Evolutionary conservation across 768 basidiomycete species (phyloP), one percentile per base, ranked within the genome.

Genomic region (Termitomyces sp.): DNA sequence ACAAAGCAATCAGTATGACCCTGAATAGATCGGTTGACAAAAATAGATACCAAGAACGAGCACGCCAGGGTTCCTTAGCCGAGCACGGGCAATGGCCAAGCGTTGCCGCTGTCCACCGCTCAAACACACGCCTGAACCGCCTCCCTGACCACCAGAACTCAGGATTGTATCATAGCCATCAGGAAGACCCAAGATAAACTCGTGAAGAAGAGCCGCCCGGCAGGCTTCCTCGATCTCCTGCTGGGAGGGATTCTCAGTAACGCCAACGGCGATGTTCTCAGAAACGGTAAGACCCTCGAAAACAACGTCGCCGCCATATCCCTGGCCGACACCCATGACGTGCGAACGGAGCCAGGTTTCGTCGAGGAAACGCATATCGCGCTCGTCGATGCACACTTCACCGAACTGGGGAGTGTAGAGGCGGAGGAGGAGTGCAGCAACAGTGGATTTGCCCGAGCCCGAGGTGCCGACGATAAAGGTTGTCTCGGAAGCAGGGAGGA

Each of bases 31-130:
- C 27, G 49, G 26, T 16, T 49, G 44, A 61, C 56, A 16, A 48
- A 5, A 36, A 46, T 32, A 80, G 88, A 48, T 58, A 95, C 96
- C 94, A 41, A 98, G 87, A 65, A 99, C 88, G 59, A 98, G 76
- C 6, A 98, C 87, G 1, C 85, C 83, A 4, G 96, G 95, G 70
- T 98, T 84, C 50, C 94, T 76, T 55, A 98, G 72, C 58, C 83
- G 80, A 1, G 92, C 95, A 50, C 96, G 76, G 0, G 96, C 96
- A 57, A 99, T 85, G 7, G 92, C 92, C 29, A 99, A 67, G 9
- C 96, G 73, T 74, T 99, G 96, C 63, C 84, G 84, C 77, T 98
- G 97, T 2, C 96, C 96, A 14, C 96, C 96, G 61, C 90, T 93
- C 63, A 95, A 71, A 44, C 80, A 84, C 2, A 89, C 81, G 2